These are phyloP conservation scores for Macrolepiota dolichaula DNA, from an alignment of 768 basidiomycete species.

Conservation along the genomic window DNA sequence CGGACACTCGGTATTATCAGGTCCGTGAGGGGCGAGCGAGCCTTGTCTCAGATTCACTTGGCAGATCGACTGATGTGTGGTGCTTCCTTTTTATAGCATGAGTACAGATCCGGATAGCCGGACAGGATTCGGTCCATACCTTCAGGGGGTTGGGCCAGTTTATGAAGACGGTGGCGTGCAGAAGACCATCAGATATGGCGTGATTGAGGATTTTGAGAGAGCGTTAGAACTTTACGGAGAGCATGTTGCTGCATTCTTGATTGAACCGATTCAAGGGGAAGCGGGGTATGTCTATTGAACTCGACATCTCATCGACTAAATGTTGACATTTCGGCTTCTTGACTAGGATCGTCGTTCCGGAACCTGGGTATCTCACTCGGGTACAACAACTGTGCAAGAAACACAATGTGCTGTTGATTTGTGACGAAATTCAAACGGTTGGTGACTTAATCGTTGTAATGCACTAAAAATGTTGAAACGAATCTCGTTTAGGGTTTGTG, in stretches of 20 bases:
- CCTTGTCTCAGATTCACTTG: neutral
- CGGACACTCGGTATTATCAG: constrained; percentile 87
- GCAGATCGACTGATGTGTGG: neutral
- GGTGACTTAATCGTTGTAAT: constrained; percentile 15
- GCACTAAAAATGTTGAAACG: neutral
- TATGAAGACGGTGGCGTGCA: constrained; percentile 32
- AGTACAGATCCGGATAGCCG: constrained; percentile 92
- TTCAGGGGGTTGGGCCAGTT: constrained; percentile 75
- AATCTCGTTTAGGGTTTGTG: constrained; percentile 63
- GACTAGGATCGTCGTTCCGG: constrained; percentile 85
- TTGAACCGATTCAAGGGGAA: constrained; percentile 99
- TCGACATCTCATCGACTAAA: neutral
- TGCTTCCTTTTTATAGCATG: constrained; percentile 54
- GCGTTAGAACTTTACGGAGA: constrained; percentile 80
- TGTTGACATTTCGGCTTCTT: neutral
- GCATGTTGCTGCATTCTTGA: constrained; percentile 86
- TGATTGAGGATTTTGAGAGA: constrained; percentile 74
- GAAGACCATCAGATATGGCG: constrained; percentile 77
- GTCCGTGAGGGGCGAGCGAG: constrained; percentile 24
- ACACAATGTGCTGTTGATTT: constrained; percentile 93
- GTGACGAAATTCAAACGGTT: constrained; percentile 97
- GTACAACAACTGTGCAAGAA: constrained; percentile 85
- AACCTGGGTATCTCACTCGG: constrained; percentile 76
- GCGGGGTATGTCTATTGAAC: constrained; percentile 66
- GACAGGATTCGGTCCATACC: constrained; percentile 87